Conservation (phyloP, 2,329 filamentous ascomycete genomes). For the Neurospora sp. region DNA sequence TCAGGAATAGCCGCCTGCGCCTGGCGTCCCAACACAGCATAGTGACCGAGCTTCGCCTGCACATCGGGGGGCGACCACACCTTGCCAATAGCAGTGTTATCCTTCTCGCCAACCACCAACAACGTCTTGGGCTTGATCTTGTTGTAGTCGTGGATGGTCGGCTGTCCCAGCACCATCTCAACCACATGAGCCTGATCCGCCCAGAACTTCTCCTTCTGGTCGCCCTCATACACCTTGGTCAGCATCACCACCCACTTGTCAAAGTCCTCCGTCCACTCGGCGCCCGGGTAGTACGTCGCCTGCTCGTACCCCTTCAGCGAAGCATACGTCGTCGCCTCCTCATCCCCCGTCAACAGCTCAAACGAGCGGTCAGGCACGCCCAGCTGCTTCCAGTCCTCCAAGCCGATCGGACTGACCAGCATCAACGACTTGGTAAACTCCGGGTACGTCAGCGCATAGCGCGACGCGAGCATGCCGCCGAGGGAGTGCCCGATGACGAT, state of each 20-base stretch:
- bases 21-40: slow-evolving; percentile 32
- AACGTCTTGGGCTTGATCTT: slow-evolving; percentile 34
- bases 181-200: slow-evolving; percentile 39
- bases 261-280: slow-evolving; percentile 36
- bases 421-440: slow-evolving; percentile 31
- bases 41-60: slow-evolving; percentile 35
- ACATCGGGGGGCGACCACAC: slow-evolving; percentile 37
- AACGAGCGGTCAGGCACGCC: slow-evolving; percentile 37
- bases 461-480: slow-evolving; percentile 43
- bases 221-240: slow-evolving; percentile 38
- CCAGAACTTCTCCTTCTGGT: slow-evolving; percentile 30
- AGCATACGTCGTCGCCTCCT: slow-evolving; percentile 30
- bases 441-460: slow-evolving; percentile 42
- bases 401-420: slow-evolving; percentile 40
- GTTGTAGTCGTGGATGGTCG: slow-evolving; percentile 40
- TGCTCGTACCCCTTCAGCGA: slow-evolving; percentile 38
- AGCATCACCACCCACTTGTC: slow-evolving; percentile 47
- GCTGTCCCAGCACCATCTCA: slow-evolving; percentile 45
- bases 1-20: slow-evolving; percentile 31
- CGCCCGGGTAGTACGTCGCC: slow-evolving; percentile 36
- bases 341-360: slow-evolving; percentile 28
- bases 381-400: slow-evolving; percentile 43
- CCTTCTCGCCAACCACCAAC: slow-evolving; percentile 39
- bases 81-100: slow-evolving; percentile 45
- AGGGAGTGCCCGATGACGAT: slow-evolving; percentile 45